These are phyloP conservation scores for Lodderomyces parapsilosis DNA, from an alignment of 1,139 yeast genomes.

Conservation along the genomic window DNA sequence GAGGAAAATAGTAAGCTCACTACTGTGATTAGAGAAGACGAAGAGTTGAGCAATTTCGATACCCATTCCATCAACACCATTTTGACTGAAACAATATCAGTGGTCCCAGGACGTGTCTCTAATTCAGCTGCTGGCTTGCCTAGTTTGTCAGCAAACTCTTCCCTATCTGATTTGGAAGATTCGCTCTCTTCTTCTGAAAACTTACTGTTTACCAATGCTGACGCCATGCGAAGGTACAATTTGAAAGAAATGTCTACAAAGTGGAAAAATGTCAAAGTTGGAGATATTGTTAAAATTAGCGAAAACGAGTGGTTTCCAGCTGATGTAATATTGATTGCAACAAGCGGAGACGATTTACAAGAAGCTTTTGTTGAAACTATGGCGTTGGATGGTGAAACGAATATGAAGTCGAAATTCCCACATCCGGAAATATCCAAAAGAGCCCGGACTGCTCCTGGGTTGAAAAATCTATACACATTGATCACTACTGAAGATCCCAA, in stretches of 20 bases:
- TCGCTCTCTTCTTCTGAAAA: slow-evolving; percentile 2
- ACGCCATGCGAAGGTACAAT: slow-evolving; percentile 32
- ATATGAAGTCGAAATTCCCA: slow-evolving; percentile 72
- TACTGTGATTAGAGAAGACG: slow-evolving; percentile 36
- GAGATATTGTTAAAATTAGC: slow-evolving; percentile 70
- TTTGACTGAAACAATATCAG: slow-evolving; percentile 34
- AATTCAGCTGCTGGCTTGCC: slow-evolving; percentile 4
- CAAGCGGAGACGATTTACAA: slow-evolving; percentile 61
- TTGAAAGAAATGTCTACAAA: slow-evolving; percentile 34
- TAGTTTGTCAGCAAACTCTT: slow-evolving; percentile 8
- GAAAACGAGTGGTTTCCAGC: slow-evolving; percentile 96
- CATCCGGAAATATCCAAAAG: slow-evolving; percentile 57
- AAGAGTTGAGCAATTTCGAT: slow-evolving; percentile 28
- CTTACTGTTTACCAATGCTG: slow-evolving; percentile 21
- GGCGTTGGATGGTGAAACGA: slow-evolving; percentile 98
- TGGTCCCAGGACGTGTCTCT: slow-evolving; percentile 1
- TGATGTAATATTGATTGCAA: slow-evolving; percentile 69
- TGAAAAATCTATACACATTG: slow-evolving; percentile 50
- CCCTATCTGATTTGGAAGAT: slow-evolving; percentile 16
- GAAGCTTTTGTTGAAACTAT: slow-evolving; percentile 90
- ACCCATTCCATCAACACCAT: slow-evolving; percentile 39
- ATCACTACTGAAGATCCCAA: slow-evolving; percentile 88
- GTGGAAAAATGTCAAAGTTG: slow-evolving; percentile 84
- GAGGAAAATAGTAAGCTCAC: slow-evolving; percentile 73
- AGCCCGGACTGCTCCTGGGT: slow-evolving; percentile 49